A percentile compares a stretch with the other conserved stretches of the same genome.
Conservation (phyloP, 2,329 filamentous ascomycete species). For the Claviceps paspali region DNA sequence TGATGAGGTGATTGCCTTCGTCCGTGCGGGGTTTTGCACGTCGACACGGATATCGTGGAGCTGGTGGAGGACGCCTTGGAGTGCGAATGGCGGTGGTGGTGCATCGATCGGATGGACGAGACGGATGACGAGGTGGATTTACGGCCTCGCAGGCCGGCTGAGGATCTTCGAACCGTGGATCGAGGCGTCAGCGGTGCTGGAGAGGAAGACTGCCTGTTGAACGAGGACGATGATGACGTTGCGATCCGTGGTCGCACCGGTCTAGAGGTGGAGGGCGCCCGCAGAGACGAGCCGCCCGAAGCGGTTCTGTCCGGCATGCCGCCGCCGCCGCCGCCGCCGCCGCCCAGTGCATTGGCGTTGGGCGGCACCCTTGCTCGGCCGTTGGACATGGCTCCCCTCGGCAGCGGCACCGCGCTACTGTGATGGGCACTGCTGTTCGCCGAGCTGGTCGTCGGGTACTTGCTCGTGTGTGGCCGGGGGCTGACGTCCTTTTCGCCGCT, state of each 20-base stretch:
- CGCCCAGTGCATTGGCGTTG: conserved; percentile 4
- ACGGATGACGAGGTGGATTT: conserved; percentile 95
- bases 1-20: conserved; percentile 65
- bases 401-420: conserved; percentile 31
- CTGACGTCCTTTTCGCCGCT: conserved; percentile 34
- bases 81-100: conserved; percentile 72
- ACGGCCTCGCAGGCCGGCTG: conserved; percentile 68
- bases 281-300: conserved; percentile 9
- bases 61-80: conserved; percentile 92
- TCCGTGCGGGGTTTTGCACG: conserved; percentile 50
- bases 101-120: conserved; percentile 82
- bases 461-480: conserved; percentile 45
- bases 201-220: conserved; percentile 66
- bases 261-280: conserved; percentile 14
- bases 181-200: conserved; percentile 80
- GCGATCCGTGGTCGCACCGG: conserved; percentile 14
- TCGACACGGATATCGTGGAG: conserved; percentile 58
- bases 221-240: conserved; percentile 22
- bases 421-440: conserved; percentile 17
- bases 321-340: not conserved
- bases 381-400: conserved; percentile 36
- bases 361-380: conserved; percentile 24
- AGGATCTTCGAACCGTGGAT: conserved; percentile 70
- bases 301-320: conserved; percentile 9
- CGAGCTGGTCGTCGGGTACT: conserved; percentile 30